Percentiles rank a stretch among this genome's conserved stretches.
These are phyloP conservation scores for Bipolaris zeicola DNA, from an alignment of 2,329 filamentous ascomycete species.

Conservation along the genomic window DNA sequence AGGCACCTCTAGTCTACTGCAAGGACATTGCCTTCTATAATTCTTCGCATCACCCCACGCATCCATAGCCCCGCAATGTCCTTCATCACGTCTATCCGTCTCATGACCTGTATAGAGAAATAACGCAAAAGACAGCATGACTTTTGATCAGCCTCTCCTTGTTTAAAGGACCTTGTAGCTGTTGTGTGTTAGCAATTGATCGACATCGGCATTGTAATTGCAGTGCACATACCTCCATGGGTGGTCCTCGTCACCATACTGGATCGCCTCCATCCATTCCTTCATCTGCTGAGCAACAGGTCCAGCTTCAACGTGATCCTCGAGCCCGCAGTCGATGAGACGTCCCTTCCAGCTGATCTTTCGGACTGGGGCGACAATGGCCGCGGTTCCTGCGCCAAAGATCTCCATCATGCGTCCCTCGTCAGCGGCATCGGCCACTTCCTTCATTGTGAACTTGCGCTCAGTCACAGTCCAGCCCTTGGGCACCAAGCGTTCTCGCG, in stretches of 20 bases:
- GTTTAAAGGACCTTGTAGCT: slow-evolving; percentile 37
- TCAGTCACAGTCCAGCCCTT: slow-evolving; percentile 89
- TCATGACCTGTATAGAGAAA: neutral
- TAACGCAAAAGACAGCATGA: neutral
- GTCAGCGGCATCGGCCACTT: slow-evolving; percentile 77
- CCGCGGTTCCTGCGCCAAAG: slow-evolving; percentile 92
- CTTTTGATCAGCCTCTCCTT: neutral
- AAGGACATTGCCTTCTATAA: neutral
- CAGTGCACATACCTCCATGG: slow-evolving; percentile 74
- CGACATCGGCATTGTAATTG: neutral
- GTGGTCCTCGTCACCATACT: slow-evolving; percentile 87
- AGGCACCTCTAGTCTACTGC: neutral
- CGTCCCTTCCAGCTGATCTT: slow-evolving; percentile 87
- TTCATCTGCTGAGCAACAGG: slow-evolving; percentile 87
- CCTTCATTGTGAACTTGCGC: slow-evolving; percentile 89
- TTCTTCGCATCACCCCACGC: neutral
- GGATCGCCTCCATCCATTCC: slow-evolving; percentile 93
- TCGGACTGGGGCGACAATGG: slow-evolving; percentile 88
- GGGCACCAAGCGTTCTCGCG: slow-evolving; percentile 78
- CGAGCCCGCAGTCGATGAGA: slow-evolving; percentile 80
- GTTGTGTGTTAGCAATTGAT: slow-evolving; percentile 26
- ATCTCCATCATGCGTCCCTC: slow-evolving; percentile 91
- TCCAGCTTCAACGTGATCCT: slow-evolving; percentile 82
- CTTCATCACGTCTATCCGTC: neutral
- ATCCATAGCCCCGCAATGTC: neutral